Evolutionary conservation across 1,284 basidiomycete species (phyloP).

Genomic region (Flammula alnicola): DNA sequence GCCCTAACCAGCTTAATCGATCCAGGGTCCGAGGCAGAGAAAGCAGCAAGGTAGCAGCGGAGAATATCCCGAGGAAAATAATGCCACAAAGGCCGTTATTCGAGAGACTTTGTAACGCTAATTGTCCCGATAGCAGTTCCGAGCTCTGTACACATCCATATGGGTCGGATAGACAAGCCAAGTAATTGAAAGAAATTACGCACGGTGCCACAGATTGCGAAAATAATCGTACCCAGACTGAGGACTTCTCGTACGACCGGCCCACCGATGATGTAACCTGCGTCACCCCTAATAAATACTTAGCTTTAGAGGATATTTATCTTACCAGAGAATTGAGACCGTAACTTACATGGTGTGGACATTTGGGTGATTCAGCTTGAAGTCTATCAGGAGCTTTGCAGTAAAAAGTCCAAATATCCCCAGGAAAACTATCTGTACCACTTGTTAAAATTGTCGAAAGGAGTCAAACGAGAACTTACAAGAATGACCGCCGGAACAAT

Average conservation of each 20-base stretch:
- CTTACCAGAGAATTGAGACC: no score
- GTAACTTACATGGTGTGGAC: conserved; percentile 12
- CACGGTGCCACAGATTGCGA: conserved; percentile 14
- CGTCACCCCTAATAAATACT: conserved; percentile 12
- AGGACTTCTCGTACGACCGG: conserved; percentile 8
- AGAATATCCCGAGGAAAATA: conserved; percentile 11
- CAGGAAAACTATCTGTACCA: conserved; percentile 9
- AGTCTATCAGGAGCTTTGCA: conserved; percentile 12
- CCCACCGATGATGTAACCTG: conserved; percentile 11
- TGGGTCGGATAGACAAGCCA: background rate
- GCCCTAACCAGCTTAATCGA: conserved; percentile 10
- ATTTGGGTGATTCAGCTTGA: conserved; percentile 15
- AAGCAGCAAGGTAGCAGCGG: conserved; percentile 9
- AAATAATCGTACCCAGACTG: conserved; percentile 8
- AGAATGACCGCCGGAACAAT: conserved; percentile 15
- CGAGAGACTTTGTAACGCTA: conserved; percentile 10
- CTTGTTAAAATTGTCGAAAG: background rate
- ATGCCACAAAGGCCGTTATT: conserved; percentile 13
- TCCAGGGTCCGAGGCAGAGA: conserved; percentile 12
- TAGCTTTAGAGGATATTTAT: background rate
- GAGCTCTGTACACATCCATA: conserved; percentile 2
- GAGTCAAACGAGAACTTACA: background rate
- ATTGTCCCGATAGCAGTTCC: conserved; percentile 11
- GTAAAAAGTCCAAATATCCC: conserved; percentile 14
- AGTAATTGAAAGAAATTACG: background rate